These are phyloP conservation scores for Hypoxylon cercidicola DNA, from an alignment of 495 filamentous ascomycete genomes.

Conservation along the genomic window DNA sequence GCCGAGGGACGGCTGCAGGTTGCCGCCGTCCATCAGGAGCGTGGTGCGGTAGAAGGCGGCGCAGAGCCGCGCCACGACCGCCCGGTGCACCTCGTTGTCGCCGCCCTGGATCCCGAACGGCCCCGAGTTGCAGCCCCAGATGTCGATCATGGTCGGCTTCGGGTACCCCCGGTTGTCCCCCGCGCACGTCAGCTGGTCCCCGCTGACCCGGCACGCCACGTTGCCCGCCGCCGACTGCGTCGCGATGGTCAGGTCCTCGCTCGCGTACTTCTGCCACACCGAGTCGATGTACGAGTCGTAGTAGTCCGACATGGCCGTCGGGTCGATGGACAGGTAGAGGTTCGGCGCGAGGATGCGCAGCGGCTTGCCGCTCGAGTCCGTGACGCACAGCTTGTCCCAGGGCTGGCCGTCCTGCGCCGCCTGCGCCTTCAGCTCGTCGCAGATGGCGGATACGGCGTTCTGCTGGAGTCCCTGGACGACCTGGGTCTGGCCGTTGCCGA, in stretches of 20 bases:
- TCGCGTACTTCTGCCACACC: slow-evolving; percentile 53
- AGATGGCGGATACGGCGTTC: slow-evolving; percentile 49
- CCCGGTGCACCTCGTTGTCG: slow-evolving; percentile 54
- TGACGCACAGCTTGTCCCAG: slow-evolving; percentile 54
- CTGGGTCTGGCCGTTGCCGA: slow-evolving; percentile 46
- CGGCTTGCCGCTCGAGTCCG: slow-evolving; percentile 42
- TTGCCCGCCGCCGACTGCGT: slow-evolving; percentile 51
- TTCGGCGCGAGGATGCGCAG: slow-evolving; percentile 55
- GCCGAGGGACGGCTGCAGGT: slow-evolving; percentile 49
- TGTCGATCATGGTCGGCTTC: slow-evolving; percentile 52
- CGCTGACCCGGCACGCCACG: slow-evolving; percentile 50
- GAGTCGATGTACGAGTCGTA: slow-evolving; percentile 54
- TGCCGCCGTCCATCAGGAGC: slow-evolving; percentile 51
- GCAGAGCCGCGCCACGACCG: slow-evolving; percentile 56
- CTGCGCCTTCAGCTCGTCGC: slow-evolving; percentile 50
- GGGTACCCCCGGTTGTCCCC: slow-evolving; percentile 54
- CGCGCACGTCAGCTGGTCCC: slow-evolving; percentile 46
- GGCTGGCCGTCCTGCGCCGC: slow-evolving; percentile 46
- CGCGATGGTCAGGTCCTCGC: slow-evolving; percentile 50
- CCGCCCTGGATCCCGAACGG: slow-evolving; percentile 51
- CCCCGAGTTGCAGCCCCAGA: slow-evolving; percentile 61
- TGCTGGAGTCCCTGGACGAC: slow-evolving; percentile 47
- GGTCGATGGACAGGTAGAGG: slow-evolving; percentile 45
- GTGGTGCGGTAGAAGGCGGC: slow-evolving; percentile 59
- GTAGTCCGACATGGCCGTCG: slow-evolving; percentile 46